Base-by-base conservation (phyloP, 495 filamentous ascomycete genomes). In the Haplographium delicatum region DNA sequence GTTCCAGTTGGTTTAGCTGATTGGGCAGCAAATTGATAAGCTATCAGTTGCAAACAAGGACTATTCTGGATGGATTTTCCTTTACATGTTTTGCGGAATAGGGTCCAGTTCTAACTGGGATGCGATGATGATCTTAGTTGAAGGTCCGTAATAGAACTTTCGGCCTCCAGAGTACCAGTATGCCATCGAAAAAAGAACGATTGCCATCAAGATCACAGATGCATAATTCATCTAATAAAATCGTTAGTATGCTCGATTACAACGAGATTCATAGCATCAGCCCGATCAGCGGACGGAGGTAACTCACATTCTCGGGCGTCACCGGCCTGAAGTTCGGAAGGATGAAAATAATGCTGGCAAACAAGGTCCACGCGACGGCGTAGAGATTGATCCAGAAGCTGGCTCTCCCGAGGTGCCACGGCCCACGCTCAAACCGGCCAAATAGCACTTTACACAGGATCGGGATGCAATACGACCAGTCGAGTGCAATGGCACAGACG, bases 381-480 rank as follows among this genome's bases (percentile, higher is more conserved):
- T 72, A 75, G 4, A 57, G 50, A 50, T 85, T 85, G 25, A 79
- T 66, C 8, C 53, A 58, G 0, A 54, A 41, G 41, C 72, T 67
- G 13, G 65, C 61, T 27, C 62, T 58, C 6, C 80, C 80, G 66
- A 84, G 65, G 54, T 83, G 68, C 74, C 78, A 84, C n/a, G 80
- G 81, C 19, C 80, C 81, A 11, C 67, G 72, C 62, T 78, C 62
- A 52, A 84, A 83, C 23, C 72, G 64, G 11, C 73, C 70, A 38
- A 73, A 82, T 3, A 72, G 6, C 39, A 84, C 51, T 63, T 84
- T 85, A 62, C 78, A 83, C 19, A 80, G 48, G 38, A 85, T 75
- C 0, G 81, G 81, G 39, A 83, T 78, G 50, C 74, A 71, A 64
- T 83, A 84, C 30, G 68, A 73, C 70, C 78, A 75, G n/a, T 84